These are phyloP conservation scores for Kregervanrija delftensis DNA, from an alignment of 805 yeast species.

Conservation along the genomic window DNA sequence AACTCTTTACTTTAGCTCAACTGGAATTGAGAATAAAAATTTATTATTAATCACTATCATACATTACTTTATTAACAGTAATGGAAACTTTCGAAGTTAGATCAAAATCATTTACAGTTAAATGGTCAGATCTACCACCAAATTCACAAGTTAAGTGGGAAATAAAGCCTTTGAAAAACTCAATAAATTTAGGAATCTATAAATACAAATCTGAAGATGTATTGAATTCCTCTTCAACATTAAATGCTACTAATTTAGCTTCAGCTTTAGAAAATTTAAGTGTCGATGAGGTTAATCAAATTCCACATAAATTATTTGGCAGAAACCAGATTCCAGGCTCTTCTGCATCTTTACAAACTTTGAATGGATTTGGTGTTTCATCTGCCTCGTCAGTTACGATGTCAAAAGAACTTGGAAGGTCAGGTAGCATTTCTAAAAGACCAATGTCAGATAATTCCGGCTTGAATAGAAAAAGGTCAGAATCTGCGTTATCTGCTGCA, in stretches of 20 bases:
- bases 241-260: not conserved
- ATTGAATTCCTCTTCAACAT: slow-evolving; percentile 9
- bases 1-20: no score
- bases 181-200: slow-evolving; percentile 37
- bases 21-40: no score
- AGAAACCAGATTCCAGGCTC: not conserved
- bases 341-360: not conserved
- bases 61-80: no score
- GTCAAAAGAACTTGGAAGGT: no score
- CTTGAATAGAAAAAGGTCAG: no score
- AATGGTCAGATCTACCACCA: slow-evolving; percentile 81
- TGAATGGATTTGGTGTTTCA: not conserved
- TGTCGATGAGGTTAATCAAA: slow-evolving; percentile 25
- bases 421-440: no score
- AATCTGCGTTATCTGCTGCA: slow-evolving; percentile 6
- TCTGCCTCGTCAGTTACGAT: no score
- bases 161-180: slow-evolving; percentile 67
- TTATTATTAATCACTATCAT: no score
- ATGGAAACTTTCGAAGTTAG: slow-evolving; percentile 90
- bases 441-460: no score
- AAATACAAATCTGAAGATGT: slow-evolving; percentile 16
- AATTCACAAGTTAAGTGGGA: slow-evolving; percentile 68
- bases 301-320: slow-evolving; percentile 23
- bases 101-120: slow-evolving; percentile 79
- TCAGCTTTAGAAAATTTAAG: slow-evolving; percentile 17